These are phyloP conservation scores for Rhynchospora breviuscula DNA, from an alignment of 176 grass and related monocot genomes.

Conservation along the genomic window DNA sequence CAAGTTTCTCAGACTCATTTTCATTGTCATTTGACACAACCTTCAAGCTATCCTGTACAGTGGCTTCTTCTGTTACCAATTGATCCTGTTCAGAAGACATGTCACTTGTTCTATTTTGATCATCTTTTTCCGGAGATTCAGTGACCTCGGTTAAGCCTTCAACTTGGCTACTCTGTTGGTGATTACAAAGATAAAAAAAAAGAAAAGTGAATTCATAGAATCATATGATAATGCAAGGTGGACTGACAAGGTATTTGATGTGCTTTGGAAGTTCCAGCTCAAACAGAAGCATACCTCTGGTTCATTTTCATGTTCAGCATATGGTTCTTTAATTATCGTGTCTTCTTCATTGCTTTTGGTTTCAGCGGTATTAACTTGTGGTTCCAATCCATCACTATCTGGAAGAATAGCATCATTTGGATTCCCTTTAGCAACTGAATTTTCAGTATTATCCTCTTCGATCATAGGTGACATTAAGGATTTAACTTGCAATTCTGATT, in stretches of 20 bases:
- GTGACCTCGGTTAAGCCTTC: background rate
- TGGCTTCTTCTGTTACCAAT: background rate
- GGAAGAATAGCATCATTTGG: too few species aligned
- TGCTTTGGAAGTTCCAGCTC: background rate
- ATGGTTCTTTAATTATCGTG: too few species aligned
- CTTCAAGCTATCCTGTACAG: background rate
- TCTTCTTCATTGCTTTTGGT: too few species aligned
- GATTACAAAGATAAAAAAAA: background rate
- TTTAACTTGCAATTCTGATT: too few species aligned
- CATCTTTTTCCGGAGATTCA: background rate
- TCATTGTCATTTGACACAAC: background rate
- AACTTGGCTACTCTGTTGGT: background rate
- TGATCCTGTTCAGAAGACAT: background rate
- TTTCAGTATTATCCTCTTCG: too few species aligned
- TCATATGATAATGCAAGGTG: background rate
- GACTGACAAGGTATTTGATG: background rate
- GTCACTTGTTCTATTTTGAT: background rate
- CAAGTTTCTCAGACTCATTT: slow-evolving; percentile 4
- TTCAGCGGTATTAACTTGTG: too few species aligned
- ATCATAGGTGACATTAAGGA: too few species aligned
- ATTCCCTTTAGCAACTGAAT: too few species aligned
- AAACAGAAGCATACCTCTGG: background rate
- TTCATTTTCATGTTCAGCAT: too few species aligned
- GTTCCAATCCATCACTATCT: too few species aligned
- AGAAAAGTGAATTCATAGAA: background rate